Percentiles rank a stretch among this genome's conserved stretches.
These are phyloP conservation scores for Phytophthora cactorum DNA, from an alignment of 352 stramenopile species.

Conservation along the genomic window DNA sequence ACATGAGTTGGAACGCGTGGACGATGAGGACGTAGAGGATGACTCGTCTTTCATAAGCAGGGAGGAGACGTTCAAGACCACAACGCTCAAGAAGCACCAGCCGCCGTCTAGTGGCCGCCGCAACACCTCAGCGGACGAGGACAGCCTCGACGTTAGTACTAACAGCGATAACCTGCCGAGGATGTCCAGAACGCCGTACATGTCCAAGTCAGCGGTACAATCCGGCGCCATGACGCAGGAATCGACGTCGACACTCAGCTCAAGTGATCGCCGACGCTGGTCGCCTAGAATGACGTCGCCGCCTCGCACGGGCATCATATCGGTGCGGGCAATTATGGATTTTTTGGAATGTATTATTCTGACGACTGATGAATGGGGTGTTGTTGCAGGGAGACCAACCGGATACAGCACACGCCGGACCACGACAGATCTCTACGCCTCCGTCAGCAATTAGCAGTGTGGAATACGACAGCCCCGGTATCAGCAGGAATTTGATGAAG, in stretches of 20 bases:
- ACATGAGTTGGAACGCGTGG: constrained; percentile 4
- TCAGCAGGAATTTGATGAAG: constrained; percentile 86
- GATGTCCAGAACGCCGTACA: constrained; percentile 73
- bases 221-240: constrained; percentile 41
- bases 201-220: constrained; percentile 46
- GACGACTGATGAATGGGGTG: not conserved
- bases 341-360: not conserved
- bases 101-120: constrained; percentile 15
- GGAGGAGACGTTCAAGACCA: constrained; percentile 78
- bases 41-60: constrained; percentile 52
- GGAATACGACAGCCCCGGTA: constrained; percentile 56
- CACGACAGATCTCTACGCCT: constrained; percentile 51
- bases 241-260: constrained; percentile 53
- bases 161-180: constrained; percentile 65
- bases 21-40: constrained; percentile 42
- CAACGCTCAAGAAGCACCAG: constrained; percentile 56
- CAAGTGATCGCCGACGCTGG: constrained; percentile 56
- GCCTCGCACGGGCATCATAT: constrained; percentile 52
- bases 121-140: constrained; percentile 47
- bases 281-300: constrained; percentile 63
- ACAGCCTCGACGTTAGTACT: constrained; percentile 67
- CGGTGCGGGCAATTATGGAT: constrained; percentile 32
- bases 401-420: constrained; percentile 21
- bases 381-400: constrained; percentile 17
- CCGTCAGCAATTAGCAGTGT: constrained; percentile 82